Conservation (phyloP, 768 basidiomycete species). For the Podaxis rugospora region DNA sequence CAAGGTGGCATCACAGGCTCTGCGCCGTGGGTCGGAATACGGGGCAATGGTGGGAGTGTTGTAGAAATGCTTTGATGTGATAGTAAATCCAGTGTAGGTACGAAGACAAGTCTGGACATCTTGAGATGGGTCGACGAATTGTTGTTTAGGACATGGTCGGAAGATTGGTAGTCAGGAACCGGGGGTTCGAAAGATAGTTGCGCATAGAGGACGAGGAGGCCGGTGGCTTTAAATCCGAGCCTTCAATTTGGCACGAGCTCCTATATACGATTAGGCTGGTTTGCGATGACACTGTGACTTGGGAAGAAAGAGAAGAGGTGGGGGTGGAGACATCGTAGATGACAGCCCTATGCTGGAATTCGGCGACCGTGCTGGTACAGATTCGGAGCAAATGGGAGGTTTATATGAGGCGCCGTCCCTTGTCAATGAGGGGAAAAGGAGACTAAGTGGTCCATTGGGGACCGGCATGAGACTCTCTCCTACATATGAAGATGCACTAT, state of each 20-base stretch:
- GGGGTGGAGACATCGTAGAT: constrained; percentile 39
- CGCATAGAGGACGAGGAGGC: constrained; percentile 35
- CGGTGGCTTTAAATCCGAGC: constrained; percentile 41
- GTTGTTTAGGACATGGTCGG: constrained; percentile 56
- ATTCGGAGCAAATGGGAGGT: constrained; percentile 29
- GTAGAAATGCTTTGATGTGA: constrained; percentile 79
- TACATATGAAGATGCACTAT: constrained; percentile 17
- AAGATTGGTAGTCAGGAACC: constrained; percentile 45
- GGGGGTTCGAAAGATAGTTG: constrained; percentile 47
- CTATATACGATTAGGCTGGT: constrained; percentile 22
- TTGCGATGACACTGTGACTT: constrained; percentile 49
- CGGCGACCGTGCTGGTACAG: constrained; percentile 46
- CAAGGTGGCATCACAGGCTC: constrained; percentile 31
- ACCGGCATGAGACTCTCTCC: constrained; percentile 18
- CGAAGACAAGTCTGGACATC: constrained; percentile 63
- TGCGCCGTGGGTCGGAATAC: constrained; percentile 48
- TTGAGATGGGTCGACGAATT: constrained; percentile 49
- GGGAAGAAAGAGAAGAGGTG: constrained; percentile 22
- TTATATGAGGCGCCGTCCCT: constrained; percentile 14
- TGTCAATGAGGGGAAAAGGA: constrained; percentile 12
- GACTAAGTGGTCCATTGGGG: constrained; percentile 18
- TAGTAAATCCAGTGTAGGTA: constrained; percentile 61
- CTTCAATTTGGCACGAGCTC: constrained; percentile 43
- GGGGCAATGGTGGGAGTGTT: constrained; percentile 63
- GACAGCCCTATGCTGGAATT: constrained; percentile 56